Base-by-base conservation (phyloP, 106 monocot genomes). In the Posidonia australis region DNA sequence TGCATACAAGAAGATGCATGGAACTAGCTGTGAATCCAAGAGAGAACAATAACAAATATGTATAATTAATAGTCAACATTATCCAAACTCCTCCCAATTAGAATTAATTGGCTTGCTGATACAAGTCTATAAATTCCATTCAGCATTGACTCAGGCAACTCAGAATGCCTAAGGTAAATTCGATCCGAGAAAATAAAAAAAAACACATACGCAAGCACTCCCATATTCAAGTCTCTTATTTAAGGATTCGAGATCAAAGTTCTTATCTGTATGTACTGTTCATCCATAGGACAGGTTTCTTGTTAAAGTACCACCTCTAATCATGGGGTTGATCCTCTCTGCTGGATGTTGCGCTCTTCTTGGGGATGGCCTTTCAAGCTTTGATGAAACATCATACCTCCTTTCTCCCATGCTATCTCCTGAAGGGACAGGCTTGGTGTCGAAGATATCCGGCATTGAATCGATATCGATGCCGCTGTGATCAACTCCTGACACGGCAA, bases 281-380 rank as follows among this genome's bases (percentile, higher is more conserved):
- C 66, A 81, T 54, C 73, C 80, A 72, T 72, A 72, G 1, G 80
- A 80, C 25, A 76, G 18, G 23, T 81, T 81, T 59, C 77, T 72
- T 10, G 56, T 58, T 31, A 75, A 42, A 55, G 14, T 19, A 62
- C 66, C 65, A 43, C 46, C 67, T 52, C 65, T 60, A 0, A 76
- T 63, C 67, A 74, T 67, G 13, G 70, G 42, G 60, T 22, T 44
- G 13, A 64, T 58, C 56, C 70, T 70, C 23, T 72, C 13, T 11
- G 46, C 2, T 27, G 45, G 69, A 55, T 48, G 72, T 49, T 42
- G 41, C 58, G 16, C 65, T 59, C 65, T 54, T 43, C 66, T 43
- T 9, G 70, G 70, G 26, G 60, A 67, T 45, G 72, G 59, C 49
- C 66, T 61, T 5, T 72, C 72, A 30, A 73, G 68, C 72, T 70